Conservation (phyloP, 352 stramenopile genomes). For the Phytophthora vignae region DNA sequence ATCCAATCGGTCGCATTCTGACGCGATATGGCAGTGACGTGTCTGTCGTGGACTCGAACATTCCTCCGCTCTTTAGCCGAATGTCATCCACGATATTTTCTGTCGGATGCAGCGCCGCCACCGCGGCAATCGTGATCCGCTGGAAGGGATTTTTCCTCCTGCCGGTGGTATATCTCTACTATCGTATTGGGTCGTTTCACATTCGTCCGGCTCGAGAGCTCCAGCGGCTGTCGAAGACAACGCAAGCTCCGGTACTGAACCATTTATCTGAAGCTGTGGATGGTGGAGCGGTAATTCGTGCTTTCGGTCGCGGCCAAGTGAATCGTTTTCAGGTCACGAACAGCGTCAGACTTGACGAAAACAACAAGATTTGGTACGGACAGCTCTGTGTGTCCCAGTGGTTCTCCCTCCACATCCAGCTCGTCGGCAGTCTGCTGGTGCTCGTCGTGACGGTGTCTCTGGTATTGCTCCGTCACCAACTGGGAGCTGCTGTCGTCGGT, state of each 20-base stretch:
- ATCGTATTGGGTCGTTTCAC: conserved; percentile 53
- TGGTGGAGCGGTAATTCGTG: conserved; percentile 58
- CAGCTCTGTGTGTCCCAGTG: conserved; percentile 52
- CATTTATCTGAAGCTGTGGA: conserved; percentile 65
- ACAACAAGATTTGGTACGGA: conserved; percentile 52
- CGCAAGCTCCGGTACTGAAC: conserved; percentile 55
- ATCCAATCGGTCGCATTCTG: conserved; percentile 90
- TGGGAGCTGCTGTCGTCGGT: conserved; percentile 69
- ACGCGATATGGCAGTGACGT: conserved; percentile 93
- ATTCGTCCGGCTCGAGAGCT: conserved; percentile 63
- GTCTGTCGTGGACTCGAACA: conserved; percentile 89
- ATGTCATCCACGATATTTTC: conserved; percentile 78
- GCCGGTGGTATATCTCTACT: conserved; percentile 86
- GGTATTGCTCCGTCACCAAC: conserved; percentile 47
- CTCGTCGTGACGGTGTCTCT: conserved; percentile 77
- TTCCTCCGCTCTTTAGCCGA: conserved; percentile 52
- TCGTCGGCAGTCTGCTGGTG: conserved; percentile 86
- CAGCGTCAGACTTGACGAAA: conserved; percentile 45
- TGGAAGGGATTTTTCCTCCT: conserved; percentile 85
- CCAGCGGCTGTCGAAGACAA: conserved; percentile 58
- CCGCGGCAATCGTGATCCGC: conserved; percentile 87
- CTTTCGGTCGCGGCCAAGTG: conserved; percentile 56
- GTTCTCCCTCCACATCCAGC: conserved; percentile 67
- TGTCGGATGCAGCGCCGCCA: conserved; percentile 77
- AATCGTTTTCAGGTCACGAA: conserved; percentile 47